phyloP scores from a whole-genome alignment of 1,284 basidiomycete species.

The Ustilago tritici region DNA sequence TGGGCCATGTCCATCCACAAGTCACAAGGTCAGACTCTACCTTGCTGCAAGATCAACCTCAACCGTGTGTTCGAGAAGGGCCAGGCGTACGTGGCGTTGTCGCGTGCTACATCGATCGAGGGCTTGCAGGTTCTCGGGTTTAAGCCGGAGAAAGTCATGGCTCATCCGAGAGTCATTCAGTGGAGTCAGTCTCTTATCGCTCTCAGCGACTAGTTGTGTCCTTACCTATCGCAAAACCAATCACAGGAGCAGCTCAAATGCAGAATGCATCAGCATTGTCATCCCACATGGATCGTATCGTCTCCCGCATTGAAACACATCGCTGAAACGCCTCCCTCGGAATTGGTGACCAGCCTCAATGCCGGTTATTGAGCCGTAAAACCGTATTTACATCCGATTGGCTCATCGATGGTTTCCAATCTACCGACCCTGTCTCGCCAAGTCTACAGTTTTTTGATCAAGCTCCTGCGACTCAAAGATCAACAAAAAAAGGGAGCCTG shows the following conservation, averaged over 20 bases:
- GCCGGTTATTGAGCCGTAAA: constrained; percentile 1
- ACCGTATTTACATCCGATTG: background rate
- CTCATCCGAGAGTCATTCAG: constrained; percentile 61
- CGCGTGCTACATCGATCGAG: constrained; percentile 89
- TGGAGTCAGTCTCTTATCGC: constrained; percentile 56
- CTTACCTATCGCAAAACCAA: background rate
- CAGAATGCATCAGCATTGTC: background rate
- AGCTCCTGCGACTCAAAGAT: background rate
- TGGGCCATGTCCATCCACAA: constrained; percentile 70
- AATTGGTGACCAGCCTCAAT: background rate
- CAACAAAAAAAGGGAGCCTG: background rate
- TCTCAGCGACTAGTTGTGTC: constrained; percentile 15
- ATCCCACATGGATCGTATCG: constrained; percentile 2
- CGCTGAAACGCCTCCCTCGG: background rate
- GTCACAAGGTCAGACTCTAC: constrained; percentile 68
- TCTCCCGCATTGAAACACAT: background rate
- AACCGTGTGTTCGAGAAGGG: constrained; percentile 66
- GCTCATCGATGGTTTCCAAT: background rate
- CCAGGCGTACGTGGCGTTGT: constrained; percentile 95
- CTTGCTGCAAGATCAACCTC: constrained; percentile 65
- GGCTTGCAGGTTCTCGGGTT: constrained; percentile 92
- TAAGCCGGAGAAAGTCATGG: constrained; percentile 63
- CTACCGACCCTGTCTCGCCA: background rate
- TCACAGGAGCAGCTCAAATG: constrained; percentile 10
- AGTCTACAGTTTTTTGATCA: too few relatives aligned